A percentile compares a stretch with the other conserved stretches of the same genome.
Conservation (phyloP, 768 basidiomycete genomes). For the Pleurotus sapidus region DNA sequence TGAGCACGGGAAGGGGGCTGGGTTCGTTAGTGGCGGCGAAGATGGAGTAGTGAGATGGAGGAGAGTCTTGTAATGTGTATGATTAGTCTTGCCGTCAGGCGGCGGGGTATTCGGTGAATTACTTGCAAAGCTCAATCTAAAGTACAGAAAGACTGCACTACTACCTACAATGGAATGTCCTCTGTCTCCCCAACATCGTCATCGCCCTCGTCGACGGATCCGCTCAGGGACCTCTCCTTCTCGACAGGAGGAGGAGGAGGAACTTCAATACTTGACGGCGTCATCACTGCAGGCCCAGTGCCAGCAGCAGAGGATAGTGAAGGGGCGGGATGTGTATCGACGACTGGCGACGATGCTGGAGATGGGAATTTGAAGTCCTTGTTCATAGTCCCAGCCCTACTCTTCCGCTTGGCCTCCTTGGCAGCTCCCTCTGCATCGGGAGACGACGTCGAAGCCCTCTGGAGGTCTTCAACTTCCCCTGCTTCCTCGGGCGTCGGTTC, state of each 20-base stretch:
- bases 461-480: slow-evolving; percentile 27
- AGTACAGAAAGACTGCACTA: background rate
- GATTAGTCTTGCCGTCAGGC: too few relatives aligned
- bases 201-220: slow-evolving; percentile 56
- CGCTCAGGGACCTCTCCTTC: slow-evolving; percentile 57
- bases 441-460: slow-evolving; percentile 5
- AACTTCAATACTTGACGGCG: slow-evolving; percentile 68
- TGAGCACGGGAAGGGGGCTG: too few relatives aligned
- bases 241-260: slow-evolving; percentile 79
- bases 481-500: slow-evolving; percentile 50
- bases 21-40: too few relatives aligned
- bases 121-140: too few relatives aligned
- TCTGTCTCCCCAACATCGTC: slow-evolving; percentile 80
- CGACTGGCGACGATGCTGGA: slow-evolving; percentile 28
- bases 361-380: slow-evolving; percentile 70
- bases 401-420: slow-evolving; percentile 46
- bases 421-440: slow-evolving; percentile 24
- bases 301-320: too few relatives aligned
- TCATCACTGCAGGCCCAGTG: slow-evolving; percentile 35
- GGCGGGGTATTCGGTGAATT: too few relatives aligned
- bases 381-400: slow-evolving; percentile 75
- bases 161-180: slow-evolving; percentile 64
- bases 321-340: slow-evolving; percentile 14
- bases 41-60: too few relatives aligned
- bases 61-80: too few relatives aligned